Evolutionary conservation across 192 early-diverging fungal genomes (phyloP), one percentile per base, ranked within the genome.

Genomic region (Chytriomyces sp.): DNA sequence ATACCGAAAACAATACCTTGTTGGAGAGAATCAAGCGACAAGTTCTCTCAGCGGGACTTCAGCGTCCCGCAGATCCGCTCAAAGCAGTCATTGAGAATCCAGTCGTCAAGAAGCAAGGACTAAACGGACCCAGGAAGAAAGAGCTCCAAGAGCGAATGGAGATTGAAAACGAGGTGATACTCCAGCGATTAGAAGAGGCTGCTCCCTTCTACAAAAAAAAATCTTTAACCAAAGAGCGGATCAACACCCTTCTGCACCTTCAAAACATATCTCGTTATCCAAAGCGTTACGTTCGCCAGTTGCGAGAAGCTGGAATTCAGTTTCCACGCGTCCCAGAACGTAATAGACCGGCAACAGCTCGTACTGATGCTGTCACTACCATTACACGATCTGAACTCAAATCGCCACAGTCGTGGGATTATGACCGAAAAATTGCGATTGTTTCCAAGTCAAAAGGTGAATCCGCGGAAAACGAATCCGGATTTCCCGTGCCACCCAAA

Each of bases 251-350:
- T 31, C 30, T 52, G 6, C 53, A 69, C 38, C 53, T 69, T 19
- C 66, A 69, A 69, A 69, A 69, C 28, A 69, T 69, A 34, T 69
- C 66, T 1, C 19, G 66, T 8, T 69, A 37, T 69, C 66, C 66
- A 30, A 56, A 38, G 57, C n/a, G 34, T 12, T 69, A 69, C 53
- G 53, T 65, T 52, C 41, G 31, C 10, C 64, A 65, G 31, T 49
- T 65, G 39, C 40, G 33, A 7, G 49, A 65, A 17, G 64, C 59
- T 37, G 59, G 59, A 2, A 36, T 61, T 37, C 59, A 61, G 34
- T 61, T 61, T 61, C 59, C 59, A 8, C 59, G 59, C 12, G 59
- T 61, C 33, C 12, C 59, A 1, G 59, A 61, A 4, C 32, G 38
- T 2, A 61, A 37, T 37, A 7, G 59, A 10, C 59, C 59, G 6